Conservation (phyloP, 371 early-diverging fungal genomes). For the Haplosporangium sp. region DNA sequence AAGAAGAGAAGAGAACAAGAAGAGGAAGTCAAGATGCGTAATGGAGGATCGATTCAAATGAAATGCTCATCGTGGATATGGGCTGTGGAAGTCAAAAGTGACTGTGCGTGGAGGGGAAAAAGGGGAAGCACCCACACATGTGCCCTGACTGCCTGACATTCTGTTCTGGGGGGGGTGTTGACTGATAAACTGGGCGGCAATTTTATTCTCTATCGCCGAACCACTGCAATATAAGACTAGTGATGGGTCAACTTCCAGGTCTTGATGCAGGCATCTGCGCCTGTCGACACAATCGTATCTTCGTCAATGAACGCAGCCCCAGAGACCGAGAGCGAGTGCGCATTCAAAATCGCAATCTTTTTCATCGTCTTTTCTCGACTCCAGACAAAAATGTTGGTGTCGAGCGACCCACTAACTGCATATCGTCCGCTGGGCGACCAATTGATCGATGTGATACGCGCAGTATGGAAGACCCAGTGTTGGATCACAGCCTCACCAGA, state of each 20-base stretch:
- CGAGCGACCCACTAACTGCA: conserved; percentile 87
- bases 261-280: conserved; percentile 89
- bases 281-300: conserved; percentile 74
- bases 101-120: too few relatives aligned
- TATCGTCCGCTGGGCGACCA: conserved; percentile 85
- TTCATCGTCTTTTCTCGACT: conserved; percentile 82
- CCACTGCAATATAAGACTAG: background rate
- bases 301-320: conserved; percentile 77
- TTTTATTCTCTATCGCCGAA: background rate
- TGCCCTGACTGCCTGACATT: too few relatives aligned
- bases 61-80: too few relatives aligned
- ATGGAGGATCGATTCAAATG: too few relatives aligned
- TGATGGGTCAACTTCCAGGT: conserved; percentile 70
- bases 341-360: conserved; percentile 81
- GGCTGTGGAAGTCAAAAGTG: too few relatives aligned
- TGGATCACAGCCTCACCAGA: conserved; percentile 67
- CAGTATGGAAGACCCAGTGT: conserved; percentile 93
- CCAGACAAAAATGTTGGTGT: conserved; percentile 94
- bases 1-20: background rate
- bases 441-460: conserved; percentile 80
- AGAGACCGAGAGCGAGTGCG: conserved; percentile 86
- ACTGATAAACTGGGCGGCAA: background rate
- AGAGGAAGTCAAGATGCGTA: too few relatives aligned
- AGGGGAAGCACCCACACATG: too few relatives aligned
- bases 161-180: too few relatives aligned